Evolutionary conservation across 2,329 filamentous ascomycete genomes (phyloP).

Genomic region (Paracamarosporium sp.): DNA sequence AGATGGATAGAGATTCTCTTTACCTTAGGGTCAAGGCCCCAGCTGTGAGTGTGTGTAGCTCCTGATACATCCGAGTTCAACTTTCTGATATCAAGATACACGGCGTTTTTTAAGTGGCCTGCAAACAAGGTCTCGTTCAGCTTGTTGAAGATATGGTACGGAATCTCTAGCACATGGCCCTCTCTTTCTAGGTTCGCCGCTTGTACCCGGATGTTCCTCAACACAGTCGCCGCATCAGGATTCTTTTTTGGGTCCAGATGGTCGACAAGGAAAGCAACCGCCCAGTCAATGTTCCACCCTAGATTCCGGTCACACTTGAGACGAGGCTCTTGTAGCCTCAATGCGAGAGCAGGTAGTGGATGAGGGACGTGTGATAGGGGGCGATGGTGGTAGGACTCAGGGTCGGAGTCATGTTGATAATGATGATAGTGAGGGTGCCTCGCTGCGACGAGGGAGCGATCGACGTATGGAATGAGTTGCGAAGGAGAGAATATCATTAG

Average conservation of each 20-base stretch:
- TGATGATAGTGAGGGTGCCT: slow-evolving; percentile 10
- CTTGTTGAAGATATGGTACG: slow-evolving; percentile 45
- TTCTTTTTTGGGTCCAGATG: slow-evolving; percentile 31
- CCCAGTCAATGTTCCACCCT: slow-evolving; percentile 51
- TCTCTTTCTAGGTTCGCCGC: slow-evolving; percentile 22
- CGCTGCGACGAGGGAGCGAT: slow-evolving; percentile 14
- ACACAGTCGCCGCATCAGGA: slow-evolving; percentile 21
- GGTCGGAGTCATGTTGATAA: slow-evolving; percentile 25
- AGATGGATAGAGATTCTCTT: slow-evolving; percentile 47
- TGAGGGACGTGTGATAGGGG: slow-evolving; percentile 4
- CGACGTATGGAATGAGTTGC: slow-evolving; percentile 16
- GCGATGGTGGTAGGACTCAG: slow-evolving; percentile 18
- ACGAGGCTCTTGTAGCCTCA: slow-evolving; percentile 27
- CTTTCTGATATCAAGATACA: slow-evolving; percentile 41
- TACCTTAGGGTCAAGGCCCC: slow-evolving; percentile 27
- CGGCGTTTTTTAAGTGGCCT: slow-evolving; percentile 45
- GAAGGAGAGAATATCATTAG: slow-evolving; percentile 23
- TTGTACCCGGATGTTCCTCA: slow-evolving; percentile 24
- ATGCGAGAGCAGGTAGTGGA: slow-evolving; percentile 5
- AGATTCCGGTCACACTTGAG: slow-evolving; percentile 31
- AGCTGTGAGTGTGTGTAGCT: slow-evolving; percentile 43
- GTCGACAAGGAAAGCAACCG: slow-evolving; percentile 48
- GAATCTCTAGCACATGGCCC: slow-evolving; percentile 27
- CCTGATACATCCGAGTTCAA: slow-evolving; percentile 39
- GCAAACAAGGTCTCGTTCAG: slow-evolving; percentile 47